These are phyloP conservation scores for Tolypocladium ovalisporum DNA, from an alignment of 2,329 filamentous ascomycete genomes.

Conservation along the genomic window DNA sequence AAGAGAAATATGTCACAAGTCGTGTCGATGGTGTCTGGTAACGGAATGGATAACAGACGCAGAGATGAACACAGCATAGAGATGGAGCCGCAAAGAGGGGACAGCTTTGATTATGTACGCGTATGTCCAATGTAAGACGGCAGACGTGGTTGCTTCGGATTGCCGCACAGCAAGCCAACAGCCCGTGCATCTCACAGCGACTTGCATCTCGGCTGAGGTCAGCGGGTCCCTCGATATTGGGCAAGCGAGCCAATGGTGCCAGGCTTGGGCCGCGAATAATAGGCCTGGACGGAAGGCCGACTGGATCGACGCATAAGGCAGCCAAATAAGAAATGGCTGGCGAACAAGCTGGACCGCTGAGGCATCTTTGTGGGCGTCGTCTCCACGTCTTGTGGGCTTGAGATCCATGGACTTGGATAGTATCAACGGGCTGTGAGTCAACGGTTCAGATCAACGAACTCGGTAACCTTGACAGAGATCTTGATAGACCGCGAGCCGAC, in stretches of 20 bases:
- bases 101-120: background rate
- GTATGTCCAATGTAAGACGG: background rate
- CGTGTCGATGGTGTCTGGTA: background rate
- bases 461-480: background rate
- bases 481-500: no score
- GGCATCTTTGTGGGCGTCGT: background rate
- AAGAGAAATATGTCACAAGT: background rate
- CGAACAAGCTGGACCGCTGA: background rate
- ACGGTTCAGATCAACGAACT: background rate
- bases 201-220: constrained; percentile 2
- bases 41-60: background rate
- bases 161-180: background rate
- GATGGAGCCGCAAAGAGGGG: background rate
- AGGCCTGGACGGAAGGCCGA: background rate
- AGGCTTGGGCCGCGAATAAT: background rate
- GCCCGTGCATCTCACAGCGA: background rate
- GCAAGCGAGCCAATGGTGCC: background rate
- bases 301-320: constrained; percentile 1
- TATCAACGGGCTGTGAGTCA: background rate
- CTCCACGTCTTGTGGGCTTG: background rate
- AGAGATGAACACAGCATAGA: background rate
- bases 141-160: background rate
- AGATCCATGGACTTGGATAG: background rate
- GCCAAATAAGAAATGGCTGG: background rate
- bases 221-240: background rate